Evolutionary conservation across 306 rosid genomes (phyloP).

Genomic region (Quercus suber): DNA sequence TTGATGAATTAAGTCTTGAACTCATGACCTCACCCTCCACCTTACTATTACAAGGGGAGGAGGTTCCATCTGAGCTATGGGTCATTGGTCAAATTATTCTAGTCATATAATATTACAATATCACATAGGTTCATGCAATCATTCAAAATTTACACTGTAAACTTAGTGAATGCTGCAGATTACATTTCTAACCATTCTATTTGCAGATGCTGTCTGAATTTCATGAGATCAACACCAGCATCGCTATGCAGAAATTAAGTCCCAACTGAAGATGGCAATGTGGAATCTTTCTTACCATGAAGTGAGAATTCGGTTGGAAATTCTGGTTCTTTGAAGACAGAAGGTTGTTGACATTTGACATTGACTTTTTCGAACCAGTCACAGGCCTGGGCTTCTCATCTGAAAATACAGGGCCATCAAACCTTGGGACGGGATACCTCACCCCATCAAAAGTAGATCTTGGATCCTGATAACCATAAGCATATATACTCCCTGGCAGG

Average conservation of each 20-base stretch:
- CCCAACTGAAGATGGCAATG: too few relatives aligned
- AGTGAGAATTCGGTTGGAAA: constrained; percentile 69
- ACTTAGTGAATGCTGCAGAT: too few relatives aligned
- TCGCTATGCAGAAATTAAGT: neutral
- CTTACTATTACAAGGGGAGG: too few relatives aligned
- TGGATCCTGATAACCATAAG: constrained; percentile 82
- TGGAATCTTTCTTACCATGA: constrained; percentile 50
- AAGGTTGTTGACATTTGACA: constrained; percentile 46
- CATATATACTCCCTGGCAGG: constrained; percentile 58
- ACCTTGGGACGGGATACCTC: constrained; percentile 60
- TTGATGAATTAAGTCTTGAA: too few relatives aligned
- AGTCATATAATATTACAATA: too few relatives aligned
- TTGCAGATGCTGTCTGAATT: too few relatives aligned
- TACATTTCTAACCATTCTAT: too few relatives aligned
- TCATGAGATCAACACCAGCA: neutral
- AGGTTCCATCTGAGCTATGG: too few relatives aligned
- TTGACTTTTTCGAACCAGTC: constrained; percentile 48
- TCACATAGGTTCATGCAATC: too few relatives aligned
- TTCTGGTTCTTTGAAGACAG: constrained; percentile 65
- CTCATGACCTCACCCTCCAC: too few relatives aligned
- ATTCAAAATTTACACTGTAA: too few relatives aligned
- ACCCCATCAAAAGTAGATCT: constrained; percentile 64
- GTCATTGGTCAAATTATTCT: too few relatives aligned
- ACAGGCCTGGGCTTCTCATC: constrained; percentile 81
- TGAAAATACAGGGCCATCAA: constrained; percentile 65